Evolutionary conservation across 208 protist genomes (phyloP), one percentile per base, ranked within the genome.

Genomic region (Trypanosoma mega): DNA sequence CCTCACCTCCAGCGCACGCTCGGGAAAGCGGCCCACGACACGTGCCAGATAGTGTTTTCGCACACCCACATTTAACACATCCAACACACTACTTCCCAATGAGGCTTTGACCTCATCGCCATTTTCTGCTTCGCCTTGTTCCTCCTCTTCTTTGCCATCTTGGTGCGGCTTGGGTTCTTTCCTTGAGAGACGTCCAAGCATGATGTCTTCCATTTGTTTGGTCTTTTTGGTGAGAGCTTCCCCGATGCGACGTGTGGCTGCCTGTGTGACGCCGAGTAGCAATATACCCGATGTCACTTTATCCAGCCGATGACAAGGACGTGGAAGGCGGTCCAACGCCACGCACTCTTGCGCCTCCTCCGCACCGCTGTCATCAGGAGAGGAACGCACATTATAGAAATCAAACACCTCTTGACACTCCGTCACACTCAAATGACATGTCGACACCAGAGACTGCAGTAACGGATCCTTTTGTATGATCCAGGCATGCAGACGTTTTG

Each of bases 241-340:
- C 21, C 82, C 74, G 20, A 94, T 71, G 2, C 68, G 76, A 37
- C 61, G 67, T 27, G 85, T 78, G 1, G 88, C 76, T 11, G 58
- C 68, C 18, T 67, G 70, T 16, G 50, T 59, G 12, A 92, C 80
- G 12, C 73, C 86, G 18, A 90, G 62, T 24, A 94, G 67, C 27
- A 96, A 60, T 5, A 96, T 75, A 37, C 92, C 92, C 20, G 85
- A 94, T 2, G 92, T 97, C 2, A 85, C 87, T 59, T 87, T 92
- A 64, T 97, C 92, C 2, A 97, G 73, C 11, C 92, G 72, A 48
- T 95, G 80, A 59, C 88, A 94, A 5, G 88, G 78, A 20, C 88
- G 73, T 7, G 82, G 84, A 0, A 73, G 39, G 24, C 84, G 81
- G 12, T 77, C 65, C 2, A 84, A 72, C 4, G 64, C 21, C 1